Evolutionary conservation across 768 basidiomycete species (phyloP).

Genomic region (Dioszegia aurantiaca): DNA sequence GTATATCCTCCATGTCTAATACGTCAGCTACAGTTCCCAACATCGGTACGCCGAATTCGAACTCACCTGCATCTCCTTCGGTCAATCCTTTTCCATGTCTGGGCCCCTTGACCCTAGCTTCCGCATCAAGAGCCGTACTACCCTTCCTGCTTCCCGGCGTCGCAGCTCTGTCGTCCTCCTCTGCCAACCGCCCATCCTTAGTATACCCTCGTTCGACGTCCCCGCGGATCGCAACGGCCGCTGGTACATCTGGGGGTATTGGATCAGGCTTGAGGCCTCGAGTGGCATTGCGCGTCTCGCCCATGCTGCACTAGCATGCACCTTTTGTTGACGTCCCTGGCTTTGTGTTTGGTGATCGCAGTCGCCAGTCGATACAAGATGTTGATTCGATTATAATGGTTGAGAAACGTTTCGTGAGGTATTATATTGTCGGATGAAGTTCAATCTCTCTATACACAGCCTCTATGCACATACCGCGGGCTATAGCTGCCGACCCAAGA

Average conservation of each 20-base stretch:
- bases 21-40: background rate
- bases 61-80: constrained; percentile 30
- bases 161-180: background rate
- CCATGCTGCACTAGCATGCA: background rate
- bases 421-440: no score
- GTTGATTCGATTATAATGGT: no score
- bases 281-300: constrained; percentile 1
- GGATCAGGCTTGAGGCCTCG: constrained; percentile 12
- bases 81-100: constrained; percentile 26
- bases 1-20: constrained; percentile 42
- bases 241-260: constrained; percentile 12
- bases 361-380: no score
- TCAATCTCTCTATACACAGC: no score
- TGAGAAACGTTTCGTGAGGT: no score
- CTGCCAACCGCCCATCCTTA: constrained; percentile 4
- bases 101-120: constrained; percentile 14
- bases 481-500: no score
- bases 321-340: background rate
- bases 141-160: background rate
- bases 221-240: constrained; percentile 14
- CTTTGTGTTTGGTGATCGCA: no score
- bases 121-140: constrained; percentile 8
- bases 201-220: constrained; percentile 22
- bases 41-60: background rate
- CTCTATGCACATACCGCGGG: no score